These are phyloP conservation scores for Phycomyces blakesleeanus DNA, from an alignment of 192 early-diverging fungal genomes.

Conservation along the genomic window DNA sequence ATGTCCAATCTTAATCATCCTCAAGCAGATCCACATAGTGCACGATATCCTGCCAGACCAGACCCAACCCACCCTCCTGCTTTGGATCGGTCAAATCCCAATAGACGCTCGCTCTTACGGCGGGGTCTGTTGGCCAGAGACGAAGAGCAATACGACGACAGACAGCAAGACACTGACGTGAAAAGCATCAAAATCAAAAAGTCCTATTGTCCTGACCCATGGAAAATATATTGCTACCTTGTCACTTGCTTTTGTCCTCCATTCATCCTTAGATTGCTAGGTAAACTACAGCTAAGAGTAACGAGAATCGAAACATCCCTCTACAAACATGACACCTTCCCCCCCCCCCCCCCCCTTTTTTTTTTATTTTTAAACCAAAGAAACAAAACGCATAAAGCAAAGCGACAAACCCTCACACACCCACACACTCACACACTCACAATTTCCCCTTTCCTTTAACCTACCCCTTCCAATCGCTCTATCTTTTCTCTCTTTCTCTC, in stretches of 20 bases:
- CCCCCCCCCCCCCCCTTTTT: too few species aligned
- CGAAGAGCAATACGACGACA: constrained; percentile 6
- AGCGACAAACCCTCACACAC: neutral
- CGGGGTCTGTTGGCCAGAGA: constrained; percentile 21
- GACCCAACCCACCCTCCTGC: neutral
- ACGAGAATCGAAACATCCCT: too few species aligned
- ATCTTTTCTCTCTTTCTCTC: too few species aligned
- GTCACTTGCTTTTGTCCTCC: constrained; percentile 51
- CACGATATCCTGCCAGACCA: neutral
- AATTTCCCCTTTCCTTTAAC: too few species aligned
- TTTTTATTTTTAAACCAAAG: too few species aligned
- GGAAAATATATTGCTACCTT: constrained; percentile 45
- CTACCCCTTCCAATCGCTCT: too few species aligned
- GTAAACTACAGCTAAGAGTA: constrained; percentile 14
- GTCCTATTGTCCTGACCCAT: constrained; percentile 29
- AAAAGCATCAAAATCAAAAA: constrained; percentile 11
- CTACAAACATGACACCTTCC: too few species aligned
- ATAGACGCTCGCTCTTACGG: constrained; percentile 14
- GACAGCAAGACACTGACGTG: constrained; percentile 10
- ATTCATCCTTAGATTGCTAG: constrained; percentile 37
- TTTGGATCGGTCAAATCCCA: neutral
- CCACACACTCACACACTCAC: neutral
- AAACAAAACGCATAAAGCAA: too few species aligned
- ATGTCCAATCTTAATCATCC: too few species aligned
- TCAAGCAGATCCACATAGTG: neutral